These are phyloP conservation scores for Fusarium guadeloupense DNA, from an alignment of 2,329 filamentous ascomycete species.

Conservation along the genomic window DNA sequence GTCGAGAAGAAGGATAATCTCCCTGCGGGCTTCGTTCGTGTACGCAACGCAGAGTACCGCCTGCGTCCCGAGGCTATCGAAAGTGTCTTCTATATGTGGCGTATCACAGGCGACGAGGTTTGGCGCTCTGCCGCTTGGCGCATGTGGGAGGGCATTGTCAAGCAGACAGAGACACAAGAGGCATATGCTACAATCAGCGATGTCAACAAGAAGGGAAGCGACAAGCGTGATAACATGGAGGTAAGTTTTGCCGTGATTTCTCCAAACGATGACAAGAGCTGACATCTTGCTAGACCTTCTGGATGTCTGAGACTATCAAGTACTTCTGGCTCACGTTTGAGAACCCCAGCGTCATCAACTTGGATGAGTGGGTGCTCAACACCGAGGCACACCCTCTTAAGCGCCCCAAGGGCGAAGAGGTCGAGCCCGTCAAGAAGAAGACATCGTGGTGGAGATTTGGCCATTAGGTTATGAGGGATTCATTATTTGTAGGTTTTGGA, in stretches of 20 bases:
- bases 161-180: conserved; percentile 54
- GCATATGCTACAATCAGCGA: conserved; percentile 56
- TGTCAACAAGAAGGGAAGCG: conserved; percentile 45
- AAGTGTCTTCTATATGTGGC: conserved; percentile 62
- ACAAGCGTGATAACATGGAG: conserved; percentile 70
- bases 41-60: conserved; percentile 55
- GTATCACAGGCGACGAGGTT: conserved; percentile 56
- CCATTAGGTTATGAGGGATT: conserved; percentile 7
- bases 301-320: conserved; percentile 80
- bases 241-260: conserved; percentile 45
- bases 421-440: conserved; percentile 17
- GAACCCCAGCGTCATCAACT: conserved; percentile 67
- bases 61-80: conserved; percentile 63
- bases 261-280: conserved; percentile 6
- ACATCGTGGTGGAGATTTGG: conserved; percentile 28
- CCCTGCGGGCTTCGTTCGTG: conserved; percentile 67
- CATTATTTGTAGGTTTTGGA: background rate
- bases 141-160: conserved; percentile 57
- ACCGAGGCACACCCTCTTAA: conserved; percentile 64
- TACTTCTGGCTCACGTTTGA: conserved; percentile 81
- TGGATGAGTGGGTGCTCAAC: conserved; percentile 76
- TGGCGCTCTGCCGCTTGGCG: conserved; percentile 58
- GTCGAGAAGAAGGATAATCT: conserved; percentile 39
- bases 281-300: conserved; percentile 62
- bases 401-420: conserved; percentile 42